These are phyloP conservation scores for Arabidopsis hybrid DNA, from an alignment of 441 rosid genomes.

Conservation along the genomic window DNA sequence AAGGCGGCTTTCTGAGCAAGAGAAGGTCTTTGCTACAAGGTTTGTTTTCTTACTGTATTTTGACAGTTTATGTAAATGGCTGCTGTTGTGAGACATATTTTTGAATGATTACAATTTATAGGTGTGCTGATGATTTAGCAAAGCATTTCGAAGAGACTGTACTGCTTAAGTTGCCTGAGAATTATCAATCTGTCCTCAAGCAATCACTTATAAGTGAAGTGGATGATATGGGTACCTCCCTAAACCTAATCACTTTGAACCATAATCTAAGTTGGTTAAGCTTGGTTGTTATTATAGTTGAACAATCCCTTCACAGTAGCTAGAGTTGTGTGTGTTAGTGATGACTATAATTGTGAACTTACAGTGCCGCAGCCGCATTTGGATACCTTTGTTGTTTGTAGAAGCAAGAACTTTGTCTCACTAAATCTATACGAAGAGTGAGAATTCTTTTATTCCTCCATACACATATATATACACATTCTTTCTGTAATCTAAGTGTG, in stretches of 20 bases:
- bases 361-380: constrained; percentile 69
- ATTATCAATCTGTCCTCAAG: constrained; percentile 69
- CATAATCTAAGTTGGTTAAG: neutral
- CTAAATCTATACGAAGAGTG: constrained; percentile 54
- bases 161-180: constrained; percentile 75
- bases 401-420: constrained; percentile 55
- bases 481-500: constrained; percentile 28
- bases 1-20: constrained; percentile 65
- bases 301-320: neutral
- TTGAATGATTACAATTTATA: constrained; percentile 39
- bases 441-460: constrained; percentile 10
- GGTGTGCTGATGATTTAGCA: constrained; percentile 71
- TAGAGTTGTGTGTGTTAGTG: neutral
- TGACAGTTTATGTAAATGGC: neutral
- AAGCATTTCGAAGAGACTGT: constrained; percentile 79
- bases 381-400: constrained; percentile 75
- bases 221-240: constrained; percentile 81
- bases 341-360: neutral
- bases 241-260: neutral
- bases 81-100: neutral
- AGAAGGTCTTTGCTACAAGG: constrained; percentile 73
- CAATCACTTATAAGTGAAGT: constrained; percentile 79
- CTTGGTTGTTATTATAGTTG: neutral
- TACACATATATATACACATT: neutral
- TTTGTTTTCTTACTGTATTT: constrained; percentile 5